Evolutionary conservation across 2,329 filamentous ascomycete genomes (phyloP), one percentile per base, ranked within the genome.

Genomic region (Neophaeococcomyces mojaviensis): DNA sequence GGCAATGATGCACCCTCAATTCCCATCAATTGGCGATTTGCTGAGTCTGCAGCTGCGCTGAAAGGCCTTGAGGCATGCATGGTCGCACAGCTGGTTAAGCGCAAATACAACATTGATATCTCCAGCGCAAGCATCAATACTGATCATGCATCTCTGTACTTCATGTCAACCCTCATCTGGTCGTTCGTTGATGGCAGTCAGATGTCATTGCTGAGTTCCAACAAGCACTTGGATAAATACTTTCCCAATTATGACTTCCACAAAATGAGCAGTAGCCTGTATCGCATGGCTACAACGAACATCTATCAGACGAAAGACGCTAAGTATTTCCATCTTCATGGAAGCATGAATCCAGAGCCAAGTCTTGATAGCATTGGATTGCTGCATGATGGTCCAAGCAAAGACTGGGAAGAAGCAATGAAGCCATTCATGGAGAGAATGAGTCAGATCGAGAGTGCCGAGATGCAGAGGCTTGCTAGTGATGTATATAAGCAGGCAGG

Each of bases 221-320:
- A 36, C 16, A 36, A 49, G 24, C 48, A 47, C 26, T 36, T 52
- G 44, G 28, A 53, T 33, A 46, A 43, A 31, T 19, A 49, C 31
- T 46, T 52, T 82, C 80, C 0, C 79, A 79, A 55, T 76, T 84
- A 34, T 79, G 69, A 34, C 77, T 80, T 15, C 80, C 81, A 64
- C 82, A 80, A 15, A 79, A 73, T 2, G 71, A 69, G 28, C 79
- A 39, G 44, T 33, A 42, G 33, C 10, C 44, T 22, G 47, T 49
- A 49, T 39, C 41, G 48, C 12, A 13, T 19, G 2, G 45, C 38
- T 4, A 47, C 44, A 10, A 54, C 71, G 0, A 73, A 72, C 44
- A 72, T 74, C 37, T 74, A 74, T 53, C 59, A 61, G 12, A 70
- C 66, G 13, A 68, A 66, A 47, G 70, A 74, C 47, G 65, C 59